Base-by-base conservation (phyloP, 495 filamentous ascomycete species). In the Jackrogersella minutella region DNA sequence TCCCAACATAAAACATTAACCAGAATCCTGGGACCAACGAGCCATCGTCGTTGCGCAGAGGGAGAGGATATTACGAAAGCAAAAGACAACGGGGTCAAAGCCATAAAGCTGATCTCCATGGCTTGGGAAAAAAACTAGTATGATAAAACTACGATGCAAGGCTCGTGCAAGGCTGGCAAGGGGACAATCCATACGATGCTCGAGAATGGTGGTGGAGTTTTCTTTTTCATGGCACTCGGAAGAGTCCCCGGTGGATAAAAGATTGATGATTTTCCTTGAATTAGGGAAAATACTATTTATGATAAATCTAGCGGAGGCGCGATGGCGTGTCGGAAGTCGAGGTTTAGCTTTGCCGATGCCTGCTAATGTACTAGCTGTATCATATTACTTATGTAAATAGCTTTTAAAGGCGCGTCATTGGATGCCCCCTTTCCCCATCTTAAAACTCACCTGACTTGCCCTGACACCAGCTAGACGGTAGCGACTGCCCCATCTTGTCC, bases 381-480 rank as follows among this genome's bases (percentile, higher is more conserved):
- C 61, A 52, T 44, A 21, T 36, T 53, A 9, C 56, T 40, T 46
- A 69, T 37, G 60, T 65, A 68, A 58, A 44, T 10, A 43, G 22
- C 37, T 34, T 44, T 54, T 50, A 1, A 7, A 22, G 7, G 10
- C 7, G 9, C n/a, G 17, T 40, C 26, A 69, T 69, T 69, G 66
- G 66, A 40, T 47, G 61, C 52, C 56, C 57, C 44, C 11, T 14
- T 62, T 39, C 51, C 13, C 31, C 36, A 21, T 58, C 41, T 34
- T 24, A 52, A 36, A 52, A 36, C 63, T 70, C 68, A 70, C 62
- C 62, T 70, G 68, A 70, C 68, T 59, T 58, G 31, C 41, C 11
- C 58, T 21, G 57, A 49, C 62, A 58, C 68, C 68, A 62, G 34
- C 62, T 47, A 56, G 53, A 62, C 34, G 68, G 68, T 70, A 70